phyloP scores from a whole-genome alignment of 2,329 filamentous ascomycete genomes.

The Aureobasidium sp. region DNA sequence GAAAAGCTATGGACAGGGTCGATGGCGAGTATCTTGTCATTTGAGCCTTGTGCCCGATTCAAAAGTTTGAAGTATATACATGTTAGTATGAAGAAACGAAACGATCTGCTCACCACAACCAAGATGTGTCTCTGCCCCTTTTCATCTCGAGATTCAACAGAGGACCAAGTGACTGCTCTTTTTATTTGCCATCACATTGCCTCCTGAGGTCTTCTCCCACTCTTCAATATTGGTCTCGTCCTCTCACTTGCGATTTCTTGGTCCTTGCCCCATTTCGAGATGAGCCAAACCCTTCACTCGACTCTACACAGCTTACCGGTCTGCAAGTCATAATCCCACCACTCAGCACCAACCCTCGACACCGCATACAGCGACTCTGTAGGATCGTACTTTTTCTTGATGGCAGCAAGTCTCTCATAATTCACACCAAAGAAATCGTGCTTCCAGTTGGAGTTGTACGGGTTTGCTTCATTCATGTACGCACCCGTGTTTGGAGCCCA shows the following conservation, averaged over 20 bases:
- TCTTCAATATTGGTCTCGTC: too few species aligned
- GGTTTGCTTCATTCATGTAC: slow-evolving; percentile 43
- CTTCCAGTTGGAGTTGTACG: slow-evolving; percentile 31
- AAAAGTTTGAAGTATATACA: neutral
- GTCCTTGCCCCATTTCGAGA: too few species aligned
- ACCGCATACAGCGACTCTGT: neutral
- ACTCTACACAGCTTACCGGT: neutral
- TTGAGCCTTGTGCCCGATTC: slow-evolving; percentile 24
- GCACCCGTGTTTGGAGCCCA: slow-evolving; percentile 37
- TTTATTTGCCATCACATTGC: too few species aligned
- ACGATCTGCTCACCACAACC: neutral
- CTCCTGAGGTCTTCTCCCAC: too few species aligned
- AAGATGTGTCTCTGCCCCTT: neutral
- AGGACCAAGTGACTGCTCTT: neutral
- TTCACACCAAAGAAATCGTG: slow-evolving; percentile 32
- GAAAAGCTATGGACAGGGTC: slow-evolving; percentile 44
- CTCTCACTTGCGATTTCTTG: neutral
- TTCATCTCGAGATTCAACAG: neutral
- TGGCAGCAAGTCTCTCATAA: slow-evolving; percentile 26
- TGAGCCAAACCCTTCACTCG: too few species aligned
- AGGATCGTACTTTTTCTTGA: slow-evolving; percentile 31
- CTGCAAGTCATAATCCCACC: neutral
- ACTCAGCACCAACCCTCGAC: neutral
- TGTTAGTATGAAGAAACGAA: neutral
- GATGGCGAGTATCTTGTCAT: slow-evolving; percentile 48